A percentile compares a stretch with the other conserved stretches of the same genome.
These are phyloP conservation scores for Dactylellina drechsleri DNA, from an alignment of 2,329 filamentous ascomycete genomes.

Conservation along the genomic window DNA sequence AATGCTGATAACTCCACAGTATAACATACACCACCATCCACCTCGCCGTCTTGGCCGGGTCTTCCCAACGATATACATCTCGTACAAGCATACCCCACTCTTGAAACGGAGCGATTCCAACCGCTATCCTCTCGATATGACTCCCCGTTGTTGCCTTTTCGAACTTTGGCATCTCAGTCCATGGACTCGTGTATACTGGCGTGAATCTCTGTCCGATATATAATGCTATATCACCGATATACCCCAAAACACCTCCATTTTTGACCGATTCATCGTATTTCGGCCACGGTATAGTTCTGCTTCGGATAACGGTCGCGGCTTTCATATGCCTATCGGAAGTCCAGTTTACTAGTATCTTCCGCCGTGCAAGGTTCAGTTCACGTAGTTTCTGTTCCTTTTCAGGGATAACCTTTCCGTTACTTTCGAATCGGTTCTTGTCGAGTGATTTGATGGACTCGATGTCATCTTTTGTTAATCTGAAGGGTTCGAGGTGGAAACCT, in stretches of 20 bases:
- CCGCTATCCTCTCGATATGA: conserved; percentile 38
- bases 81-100: conserved; percentile 35
- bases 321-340: conserved; percentile 41
- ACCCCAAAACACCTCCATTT: conserved; percentile 22
- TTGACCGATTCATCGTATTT: conserved; percentile 22
- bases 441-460: conserved; percentile 33
- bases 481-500: conserved; percentile 37
- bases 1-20: conserved; percentile 32
- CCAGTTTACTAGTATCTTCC: conserved; percentile 47
- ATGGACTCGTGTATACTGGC: conserved; percentile 32
- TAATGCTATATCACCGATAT: conserved; percentile 27
- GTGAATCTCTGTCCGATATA: conserved; percentile 40
- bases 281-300: conserved; percentile 3
- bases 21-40: conserved; percentile 37
- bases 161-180: conserved; percentile 31
- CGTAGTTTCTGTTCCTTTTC: conserved; percentile 29
- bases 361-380: conserved; percentile 34
- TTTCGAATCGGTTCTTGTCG: conserved; percentile 31
- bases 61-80: conserved; percentile 44
- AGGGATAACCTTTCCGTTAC: conserved; percentile 28
- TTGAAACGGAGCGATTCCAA: conserved; percentile 34
- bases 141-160: conserved; percentile 20
- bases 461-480: conserved; percentile 39
- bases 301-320: conserved; percentile 27
- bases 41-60: conserved; percentile 26